Conservation (phyloP, 192 early-diverging fungal species). For the Coemansia sp. region DNA sequence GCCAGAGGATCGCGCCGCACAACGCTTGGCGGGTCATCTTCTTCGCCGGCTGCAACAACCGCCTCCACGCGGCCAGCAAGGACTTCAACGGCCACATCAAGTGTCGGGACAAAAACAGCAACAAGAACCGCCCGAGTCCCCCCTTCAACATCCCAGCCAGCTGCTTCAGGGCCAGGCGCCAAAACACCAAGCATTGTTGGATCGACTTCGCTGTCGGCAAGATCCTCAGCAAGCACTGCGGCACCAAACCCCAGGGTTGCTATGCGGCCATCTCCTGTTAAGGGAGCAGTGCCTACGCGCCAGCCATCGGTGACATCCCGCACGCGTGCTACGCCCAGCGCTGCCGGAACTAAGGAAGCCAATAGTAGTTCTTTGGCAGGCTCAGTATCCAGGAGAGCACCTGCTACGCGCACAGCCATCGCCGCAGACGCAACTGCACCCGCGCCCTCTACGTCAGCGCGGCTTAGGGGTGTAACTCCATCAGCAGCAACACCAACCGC, state of each 20-base stretch:
- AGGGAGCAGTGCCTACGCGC: neutral
- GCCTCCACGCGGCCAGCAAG: slow-evolving; percentile 13
- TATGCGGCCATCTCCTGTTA: neutral
- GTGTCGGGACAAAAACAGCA: neutral
- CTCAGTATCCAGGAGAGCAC: slow-evolving; percentile 4
- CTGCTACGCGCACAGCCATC: neutral
- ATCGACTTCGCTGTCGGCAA: neutral
- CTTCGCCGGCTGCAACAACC: neutral
- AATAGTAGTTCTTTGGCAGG: neutral
- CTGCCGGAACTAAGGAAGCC: neutral
- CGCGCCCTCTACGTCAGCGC: neutral
- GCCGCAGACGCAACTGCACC: neutral
- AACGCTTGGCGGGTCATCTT: slow-evolving; percentile 14
- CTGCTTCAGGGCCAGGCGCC: neutral
- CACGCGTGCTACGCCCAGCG: neutral
- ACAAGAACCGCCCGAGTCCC: slow-evolving; percentile 6
- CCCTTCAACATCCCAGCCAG: neutral
- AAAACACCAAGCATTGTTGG: neutral
- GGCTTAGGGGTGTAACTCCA: neutral
- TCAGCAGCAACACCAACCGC: neutral
- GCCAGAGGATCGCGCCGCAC: slow-evolving; percentile 17
- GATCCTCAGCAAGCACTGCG: neutral
- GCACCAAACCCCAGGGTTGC: neutral
- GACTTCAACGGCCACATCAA: neutral
- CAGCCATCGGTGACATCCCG: neutral